Conservation (phyloP, 169 alveolate genomes). For the Plasmodium gaboni region DNA sequence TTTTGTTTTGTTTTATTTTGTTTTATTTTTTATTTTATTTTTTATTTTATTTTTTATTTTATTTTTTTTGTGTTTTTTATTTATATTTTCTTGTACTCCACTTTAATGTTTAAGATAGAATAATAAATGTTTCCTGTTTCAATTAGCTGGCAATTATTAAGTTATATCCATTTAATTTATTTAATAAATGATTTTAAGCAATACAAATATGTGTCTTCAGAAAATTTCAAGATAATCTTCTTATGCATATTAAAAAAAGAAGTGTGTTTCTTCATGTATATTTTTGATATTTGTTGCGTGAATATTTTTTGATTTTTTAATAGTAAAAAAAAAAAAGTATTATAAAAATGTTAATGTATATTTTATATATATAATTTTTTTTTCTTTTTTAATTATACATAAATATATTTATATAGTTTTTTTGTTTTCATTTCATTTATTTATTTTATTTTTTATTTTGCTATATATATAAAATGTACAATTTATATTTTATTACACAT, state of each 20-base stretch:
- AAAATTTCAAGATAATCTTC: slow-evolving; percentile 36
- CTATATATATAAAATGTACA: too few relatives aligned
- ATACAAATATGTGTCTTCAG: slow-evolving; percentile 65
- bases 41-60: slow-evolving; percentile 5
- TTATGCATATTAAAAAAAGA: slow-evolving; percentile 66
- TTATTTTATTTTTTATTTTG: too few relatives aligned
- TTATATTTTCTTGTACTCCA: slow-evolving; percentile 13
- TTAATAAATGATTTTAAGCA: slow-evolving; percentile 20
- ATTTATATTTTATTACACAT: too few relatives aligned
- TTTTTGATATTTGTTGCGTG: not conserved
- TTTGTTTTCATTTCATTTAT: too few relatives aligned
- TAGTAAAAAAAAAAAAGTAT: too few relatives aligned
- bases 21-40: too few relatives aligned
- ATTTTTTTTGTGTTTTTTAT: slow-evolving; percentile 7
- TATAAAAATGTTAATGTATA: not conserved
- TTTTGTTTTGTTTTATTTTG: too few relatives aligned
- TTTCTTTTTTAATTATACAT: not conserved
- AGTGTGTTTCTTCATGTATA: slow-evolving; percentile 2
- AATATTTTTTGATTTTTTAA: slow-evolving; percentile 5
- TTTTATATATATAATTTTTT: not conserved
- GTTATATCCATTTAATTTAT: slow-evolving; percentile 75
- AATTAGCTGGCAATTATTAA: not conserved
- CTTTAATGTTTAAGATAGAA: slow-evolving; percentile 16
- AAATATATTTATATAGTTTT: too few relatives aligned
- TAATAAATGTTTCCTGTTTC: slow-evolving; percentile 18